phyloP scores from a whole-genome alignment of 768 basidiomycete genomes.

The Trametes sanguinea region DNA sequence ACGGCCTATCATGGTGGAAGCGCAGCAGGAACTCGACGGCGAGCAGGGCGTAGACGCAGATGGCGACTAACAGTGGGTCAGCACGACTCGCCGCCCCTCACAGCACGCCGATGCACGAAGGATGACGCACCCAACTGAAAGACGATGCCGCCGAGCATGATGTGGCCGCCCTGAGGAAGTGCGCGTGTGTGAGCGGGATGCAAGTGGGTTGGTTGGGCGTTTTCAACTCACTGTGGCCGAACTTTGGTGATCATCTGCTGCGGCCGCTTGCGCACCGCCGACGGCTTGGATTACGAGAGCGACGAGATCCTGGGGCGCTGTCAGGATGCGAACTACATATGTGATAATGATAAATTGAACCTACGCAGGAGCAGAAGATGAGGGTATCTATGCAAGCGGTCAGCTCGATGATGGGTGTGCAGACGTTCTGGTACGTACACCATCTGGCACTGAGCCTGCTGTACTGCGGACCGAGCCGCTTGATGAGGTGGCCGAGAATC shows the following conservation, averaged over 20 bases:
- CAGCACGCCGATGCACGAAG: neutral
- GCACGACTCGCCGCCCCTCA: neutral
- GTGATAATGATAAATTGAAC: neutral
- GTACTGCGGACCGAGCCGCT: slow-evolving; percentile 45
- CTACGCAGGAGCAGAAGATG: slow-evolving; percentile 44
- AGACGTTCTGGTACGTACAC: slow-evolving; percentile 37
- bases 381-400: slow-evolving; percentile 39
- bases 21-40: slow-evolving; percentile 49
- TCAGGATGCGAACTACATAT: neutral
- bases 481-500: slow-evolving; percentile 52
- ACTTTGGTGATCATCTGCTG: slow-evolving; percentile 18
- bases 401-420: neutral
- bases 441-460: slow-evolving; percentile 45
- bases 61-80: slow-evolving; percentile 26
- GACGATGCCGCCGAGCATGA: slow-evolving; percentile 66
- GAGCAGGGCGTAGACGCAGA: slow-evolving; percentile 43
- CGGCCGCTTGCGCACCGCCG: slow-evolving; percentile 56
- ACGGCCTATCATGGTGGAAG: slow-evolving; percentile 38
- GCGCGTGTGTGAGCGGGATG: no score
- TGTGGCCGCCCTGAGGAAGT: slow-evolving; percentile 42
- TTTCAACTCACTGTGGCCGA: slow-evolving; percentile 23
- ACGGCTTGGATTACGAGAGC: slow-evolving; percentile 63
- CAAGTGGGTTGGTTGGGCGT: slow-evolving; percentile 15
- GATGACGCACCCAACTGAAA: slow-evolving; percentile 52
- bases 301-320: slow-evolving; percentile 45